Base-by-base conservation (phyloP, 345 rosid species). In the Balakata baccata region DNA sequence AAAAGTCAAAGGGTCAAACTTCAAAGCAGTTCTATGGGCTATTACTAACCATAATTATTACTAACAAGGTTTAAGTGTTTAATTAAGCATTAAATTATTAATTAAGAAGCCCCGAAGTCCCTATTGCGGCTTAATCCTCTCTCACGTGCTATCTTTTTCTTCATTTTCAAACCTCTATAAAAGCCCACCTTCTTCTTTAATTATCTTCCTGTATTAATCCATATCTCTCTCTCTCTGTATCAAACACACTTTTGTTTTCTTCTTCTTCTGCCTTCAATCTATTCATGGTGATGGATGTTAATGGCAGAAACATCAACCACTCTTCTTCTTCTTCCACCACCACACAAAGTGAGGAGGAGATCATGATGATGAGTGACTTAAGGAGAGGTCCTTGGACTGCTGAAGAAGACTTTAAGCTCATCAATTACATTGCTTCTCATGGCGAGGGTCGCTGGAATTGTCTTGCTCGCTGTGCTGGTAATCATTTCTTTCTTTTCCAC, bases 381-480 rank as follows among this genome's bases (percentile, higher is more conserved):
- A 80, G 89, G 78, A 91, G 91, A 86, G 98, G 98, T 69, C 96
- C 97, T 6, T 94, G 98, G 98, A 94, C 94, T 2, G 81, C 66
- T 46, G 94, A 94, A 75, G 98, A 94, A 80, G 98, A 94, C 77
- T 66, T 88, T 17, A 58, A 87, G 74, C 94, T 94, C 45, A 80
- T 74, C 63, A 83, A 88, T 75, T 87, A 87, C 79, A 89, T 94
- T 54, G 76, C 85, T 79, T 60, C 84, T 64, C 87, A 94, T 14
- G 97, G 98, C 0, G 97, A 94, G 81, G 94, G 96, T 61, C 96
- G 91, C 65, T 94, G 98, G 98, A 92, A 92, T 75, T 78, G 84
- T 20, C 88, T 89, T 49, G 98, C 98, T 72, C 87, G 86, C 64
- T 81, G 76, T 34, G 86, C 97, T 45, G 97, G 97, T 89, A 70